Evolutionary conservation across 192 early-diverging fungal genomes (phyloP).

Genomic region (Dissophora globulifera): DNA sequence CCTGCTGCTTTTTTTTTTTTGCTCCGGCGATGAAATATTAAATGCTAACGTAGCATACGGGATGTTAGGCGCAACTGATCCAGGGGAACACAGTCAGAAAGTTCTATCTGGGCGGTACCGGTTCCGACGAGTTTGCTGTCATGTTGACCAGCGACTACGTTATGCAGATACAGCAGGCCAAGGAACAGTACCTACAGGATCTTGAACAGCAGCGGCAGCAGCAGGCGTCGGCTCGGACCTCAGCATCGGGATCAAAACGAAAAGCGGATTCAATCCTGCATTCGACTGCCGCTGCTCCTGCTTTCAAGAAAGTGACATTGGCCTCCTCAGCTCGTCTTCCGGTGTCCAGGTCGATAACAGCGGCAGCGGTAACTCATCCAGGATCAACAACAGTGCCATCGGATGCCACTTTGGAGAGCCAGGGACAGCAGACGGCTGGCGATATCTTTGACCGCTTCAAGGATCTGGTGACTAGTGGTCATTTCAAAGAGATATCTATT

Average conservation of each 20-base stretch:
- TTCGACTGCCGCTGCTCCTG: too few relatives aligned
- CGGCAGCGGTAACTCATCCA: too few relatives aligned
- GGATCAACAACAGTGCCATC: too few relatives aligned
- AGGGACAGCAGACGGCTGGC: not conserved
- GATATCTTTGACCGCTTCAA: slow-evolving; percentile 54
- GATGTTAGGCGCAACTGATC: slow-evolving; percentile 52
- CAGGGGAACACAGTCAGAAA: slow-evolving; percentile 48
- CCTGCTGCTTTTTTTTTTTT: too few relatives aligned
- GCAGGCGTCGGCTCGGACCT: not conserved
- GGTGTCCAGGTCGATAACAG: too few relatives aligned
- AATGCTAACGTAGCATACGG: too few relatives aligned
- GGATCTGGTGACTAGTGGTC: slow-evolving; percentile 19
- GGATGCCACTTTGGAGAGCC: not conserved
- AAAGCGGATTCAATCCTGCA: not conserved
- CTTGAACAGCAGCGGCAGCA: not conserved
- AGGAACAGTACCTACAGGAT: slow-evolving; percentile 45
- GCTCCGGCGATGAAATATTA: too few relatives aligned
- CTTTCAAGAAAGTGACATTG: too few relatives aligned
- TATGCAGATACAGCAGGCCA: slow-evolving; percentile 44
- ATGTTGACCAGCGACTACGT: slow-evolving; percentile 56
- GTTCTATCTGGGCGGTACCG: slow-evolving; percentile 55
- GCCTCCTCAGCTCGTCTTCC: too few relatives aligned
- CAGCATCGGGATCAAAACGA: not conserved
- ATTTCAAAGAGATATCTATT: slow-evolving; percentile 45
- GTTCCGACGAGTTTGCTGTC: slow-evolving; percentile 58